phyloP scores from a whole-genome alignment of 306 rosid species.

The Prunus padus region DNA sequence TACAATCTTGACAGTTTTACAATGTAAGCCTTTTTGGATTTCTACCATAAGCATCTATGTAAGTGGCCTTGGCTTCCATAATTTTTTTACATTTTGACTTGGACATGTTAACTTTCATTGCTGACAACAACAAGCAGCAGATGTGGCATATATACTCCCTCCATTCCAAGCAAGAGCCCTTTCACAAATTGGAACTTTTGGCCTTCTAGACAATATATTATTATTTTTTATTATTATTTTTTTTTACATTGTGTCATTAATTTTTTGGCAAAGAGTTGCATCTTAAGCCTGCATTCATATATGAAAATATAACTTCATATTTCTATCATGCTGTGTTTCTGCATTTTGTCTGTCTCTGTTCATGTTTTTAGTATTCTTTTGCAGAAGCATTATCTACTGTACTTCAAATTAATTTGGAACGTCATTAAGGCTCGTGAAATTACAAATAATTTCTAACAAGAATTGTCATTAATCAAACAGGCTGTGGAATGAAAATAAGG shows the following conservation, averaged over 20 bases:
- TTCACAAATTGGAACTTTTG: neutral
- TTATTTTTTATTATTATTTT: no score
- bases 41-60: neutral
- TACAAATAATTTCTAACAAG: constrained; percentile 14
- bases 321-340: constrained; percentile 3
- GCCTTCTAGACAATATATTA: neutral
- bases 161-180: neutral
- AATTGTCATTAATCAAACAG: constrained; percentile 35
- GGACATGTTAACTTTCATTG: neutral
- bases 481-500: constrained; percentile 97
- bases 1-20: constrained; percentile 67
- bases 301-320: neutral
- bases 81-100: neutral
- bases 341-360: neutral
- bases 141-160: neutral
- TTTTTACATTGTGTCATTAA: neutral
- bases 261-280: neutral
- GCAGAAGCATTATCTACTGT: neutral
- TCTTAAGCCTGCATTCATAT: neutral
- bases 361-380: neutral
- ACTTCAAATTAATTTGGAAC: constrained; percentile 14
- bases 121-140: neutral
- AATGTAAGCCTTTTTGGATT: constrained; percentile 53
- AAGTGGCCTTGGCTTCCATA: constrained; percentile 13
- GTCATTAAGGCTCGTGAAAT: neutral